Conservation (phyloP, 1,284 basidiomycete genomes). For the Lignosus rhinocerotis region DNA sequence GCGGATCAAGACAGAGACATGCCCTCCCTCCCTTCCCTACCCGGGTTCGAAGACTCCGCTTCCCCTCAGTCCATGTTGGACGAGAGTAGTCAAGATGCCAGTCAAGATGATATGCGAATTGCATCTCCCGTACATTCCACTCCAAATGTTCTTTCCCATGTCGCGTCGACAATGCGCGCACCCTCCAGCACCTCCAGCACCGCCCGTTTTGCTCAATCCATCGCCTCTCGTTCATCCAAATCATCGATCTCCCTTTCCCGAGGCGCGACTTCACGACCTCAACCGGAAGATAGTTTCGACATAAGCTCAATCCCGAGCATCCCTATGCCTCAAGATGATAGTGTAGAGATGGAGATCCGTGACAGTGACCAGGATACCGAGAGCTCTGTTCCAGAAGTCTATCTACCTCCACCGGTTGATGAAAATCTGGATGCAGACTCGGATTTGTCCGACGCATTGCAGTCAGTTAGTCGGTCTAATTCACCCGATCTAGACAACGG, state of each 20-base stretch:
- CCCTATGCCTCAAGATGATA: slow-evolving; percentile 38
- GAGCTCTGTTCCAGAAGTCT: slow-evolving; percentile 49
- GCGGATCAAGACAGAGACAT: slow-evolving; percentile 67
- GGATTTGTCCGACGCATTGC: slow-evolving; percentile 60
- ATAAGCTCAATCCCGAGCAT: slow-evolving; percentile 57
- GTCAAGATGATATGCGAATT: slow-evolving; percentile 31
- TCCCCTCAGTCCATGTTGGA: slow-evolving; percentile 27
- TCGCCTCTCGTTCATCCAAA: slow-evolving; percentile 46
- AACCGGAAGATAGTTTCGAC: slow-evolving; percentile 53
- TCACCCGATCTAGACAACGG: slow-evolving; percentile 46
- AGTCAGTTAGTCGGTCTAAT: slow-evolving; percentile 55
- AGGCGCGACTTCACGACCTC: slow-evolving; percentile 9
- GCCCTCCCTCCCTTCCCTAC: slow-evolving; percentile 76
- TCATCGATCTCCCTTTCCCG: slow-evolving; percentile 25
- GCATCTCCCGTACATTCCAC: slow-evolving; percentile 63
- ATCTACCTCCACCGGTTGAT: slow-evolving; percentile 46
- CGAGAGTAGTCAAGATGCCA: slow-evolving; percentile 17
- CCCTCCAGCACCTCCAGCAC: slow-evolving; percentile 62
- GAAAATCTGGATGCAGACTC: slow-evolving; percentile 38
- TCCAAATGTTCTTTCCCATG: slow-evolving; percentile 49
- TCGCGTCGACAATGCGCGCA: slow-evolving; percentile 48
- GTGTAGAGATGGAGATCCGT: slow-evolving; percentile 40
- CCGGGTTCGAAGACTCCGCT: slow-evolving; percentile 62
- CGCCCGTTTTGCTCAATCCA: slow-evolving; percentile 71
- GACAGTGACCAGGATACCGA: slow-evolving; percentile 40